Evolutionary conservation across 306 rosid genomes (phyloP).

Genomic region (Fagus sylvatica): DNA sequence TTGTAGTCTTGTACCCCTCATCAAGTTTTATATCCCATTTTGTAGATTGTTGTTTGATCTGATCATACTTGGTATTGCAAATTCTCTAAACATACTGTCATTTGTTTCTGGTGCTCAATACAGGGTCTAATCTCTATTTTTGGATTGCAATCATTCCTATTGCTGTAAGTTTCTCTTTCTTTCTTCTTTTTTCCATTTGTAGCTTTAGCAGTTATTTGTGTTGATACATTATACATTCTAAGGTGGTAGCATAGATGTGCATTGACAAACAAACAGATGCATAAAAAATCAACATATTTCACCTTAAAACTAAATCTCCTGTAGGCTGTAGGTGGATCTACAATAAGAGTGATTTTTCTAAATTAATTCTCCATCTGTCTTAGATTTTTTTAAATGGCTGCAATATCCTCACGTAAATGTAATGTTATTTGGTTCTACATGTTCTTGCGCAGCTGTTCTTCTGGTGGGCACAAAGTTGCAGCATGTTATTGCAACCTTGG

Average conservation of each 20-base stretch:
- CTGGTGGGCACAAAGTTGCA: conserved; percentile 94
- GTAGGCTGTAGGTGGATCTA: background rate
- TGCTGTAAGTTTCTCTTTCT: conserved; percentile 53
- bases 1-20: background rate
- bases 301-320: background rate
- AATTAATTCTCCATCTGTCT: conserved; percentile 15
- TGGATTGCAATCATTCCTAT: conserved; percentile 96
- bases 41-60: background rate
- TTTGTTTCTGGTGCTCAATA: conserved; percentile 14
- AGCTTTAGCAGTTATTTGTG: background rate
- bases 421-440: conserved; percentile 18
- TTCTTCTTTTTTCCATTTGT: conserved; percentile 12
- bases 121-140: conserved; percentile 97
- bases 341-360: background rate
- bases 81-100: conserved; percentile 23
- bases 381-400: conserved; percentile 1
- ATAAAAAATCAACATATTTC: background rate
- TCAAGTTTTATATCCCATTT: background rate
- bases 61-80: conserved; percentile 17
- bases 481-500: conserved; percentile 89
- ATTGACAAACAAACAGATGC: background rate
- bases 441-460: conserved; percentile 69
- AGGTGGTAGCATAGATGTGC: background rate
- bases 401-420: conserved; percentile 1
- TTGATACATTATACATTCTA: background rate